phyloP scores from a whole-genome alignment of 345 rosid species.

The Euphorbia lathyris region DNA sequence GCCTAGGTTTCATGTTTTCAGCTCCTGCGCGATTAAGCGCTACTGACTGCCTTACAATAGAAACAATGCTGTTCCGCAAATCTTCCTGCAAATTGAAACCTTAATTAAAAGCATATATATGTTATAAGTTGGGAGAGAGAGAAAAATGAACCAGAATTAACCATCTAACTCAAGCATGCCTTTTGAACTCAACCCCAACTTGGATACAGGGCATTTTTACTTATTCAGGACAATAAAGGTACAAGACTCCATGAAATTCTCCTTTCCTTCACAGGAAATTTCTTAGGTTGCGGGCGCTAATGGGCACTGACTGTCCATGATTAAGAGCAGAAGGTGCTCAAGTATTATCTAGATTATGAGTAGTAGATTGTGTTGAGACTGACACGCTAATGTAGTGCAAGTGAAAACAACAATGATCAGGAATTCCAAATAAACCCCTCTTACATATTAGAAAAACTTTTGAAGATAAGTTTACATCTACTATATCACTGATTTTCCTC shows the following conservation, averaged over 20 bases:
- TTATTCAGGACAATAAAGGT: background rate
- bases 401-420: background rate
- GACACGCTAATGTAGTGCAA: background rate
- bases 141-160: no score
- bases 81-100: constrained; percentile 56
- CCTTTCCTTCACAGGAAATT: background rate
- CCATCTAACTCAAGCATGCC: background rate
- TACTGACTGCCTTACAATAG: constrained; percentile 65
- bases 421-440: background rate
- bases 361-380: background rate
- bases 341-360: background rate
- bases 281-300: background rate
- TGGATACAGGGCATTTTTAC: background rate
- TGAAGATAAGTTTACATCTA: background rate
- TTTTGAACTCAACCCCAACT: background rate
- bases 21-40: constrained; percentile 54
- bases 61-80: constrained; percentile 57
- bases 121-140: background rate
- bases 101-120: constrained; percentile 13
- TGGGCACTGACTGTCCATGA: background rate
- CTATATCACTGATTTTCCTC: no score
- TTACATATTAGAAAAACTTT: background rate
- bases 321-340: background rate
- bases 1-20: constrained; percentile 77
- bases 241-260: background rate